These are phyloP conservation scores for Fagopyrum esculentum DNA, from an alignment of 148 eudicot species.

Conservation along the genomic window DNA sequence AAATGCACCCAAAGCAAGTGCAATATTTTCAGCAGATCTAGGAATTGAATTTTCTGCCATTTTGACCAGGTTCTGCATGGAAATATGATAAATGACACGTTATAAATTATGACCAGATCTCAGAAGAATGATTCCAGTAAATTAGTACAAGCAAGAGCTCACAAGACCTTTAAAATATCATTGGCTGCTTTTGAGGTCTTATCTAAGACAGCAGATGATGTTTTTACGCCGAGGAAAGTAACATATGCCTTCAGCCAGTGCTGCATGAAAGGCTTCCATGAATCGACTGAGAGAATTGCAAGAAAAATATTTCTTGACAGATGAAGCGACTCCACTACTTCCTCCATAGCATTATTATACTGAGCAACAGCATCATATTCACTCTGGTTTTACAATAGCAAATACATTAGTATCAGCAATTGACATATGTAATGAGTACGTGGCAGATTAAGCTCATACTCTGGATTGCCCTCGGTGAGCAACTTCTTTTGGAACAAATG, in stretches of 20 bases:
- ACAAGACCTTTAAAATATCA: conserved; percentile 61
- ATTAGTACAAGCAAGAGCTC: not conserved
- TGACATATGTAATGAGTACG: conserved; percentile 3
- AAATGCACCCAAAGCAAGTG: conserved; percentile 76
- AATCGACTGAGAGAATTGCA: conserved; percentile 70
- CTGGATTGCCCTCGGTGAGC: conserved; percentile 26
- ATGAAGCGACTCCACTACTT: conserved; percentile 59
- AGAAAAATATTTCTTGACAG: conserved; percentile 68
- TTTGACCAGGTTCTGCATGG: conserved; percentile 49
- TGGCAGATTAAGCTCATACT: conserved; percentile 34
- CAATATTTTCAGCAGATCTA: conserved; percentile 83
- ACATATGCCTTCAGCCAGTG: conserved; percentile 59
- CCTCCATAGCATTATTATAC: conserved; percentile 46
- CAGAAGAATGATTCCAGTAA: not conserved
- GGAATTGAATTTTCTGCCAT: conserved; percentile 77
- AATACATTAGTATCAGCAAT: conserved; percentile 19
- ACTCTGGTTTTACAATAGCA: conserved; percentile 27
- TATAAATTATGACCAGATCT: conserved; percentile 3
- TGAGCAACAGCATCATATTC: conserved; percentile 45
- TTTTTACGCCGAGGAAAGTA: conserved; percentile 39
- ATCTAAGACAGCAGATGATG: conserved; percentile 36
- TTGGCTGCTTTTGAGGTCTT: conserved; percentile 64
- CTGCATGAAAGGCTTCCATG: conserved; percentile 88
- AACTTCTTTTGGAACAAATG: conserved; percentile 37
- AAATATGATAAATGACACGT: conserved; percentile 1